Evolutionary conservation across 306 rosid species (phyloP), one percentile per base, ranked within the genome.

Genomic region (Casuarina glauca): DNA sequence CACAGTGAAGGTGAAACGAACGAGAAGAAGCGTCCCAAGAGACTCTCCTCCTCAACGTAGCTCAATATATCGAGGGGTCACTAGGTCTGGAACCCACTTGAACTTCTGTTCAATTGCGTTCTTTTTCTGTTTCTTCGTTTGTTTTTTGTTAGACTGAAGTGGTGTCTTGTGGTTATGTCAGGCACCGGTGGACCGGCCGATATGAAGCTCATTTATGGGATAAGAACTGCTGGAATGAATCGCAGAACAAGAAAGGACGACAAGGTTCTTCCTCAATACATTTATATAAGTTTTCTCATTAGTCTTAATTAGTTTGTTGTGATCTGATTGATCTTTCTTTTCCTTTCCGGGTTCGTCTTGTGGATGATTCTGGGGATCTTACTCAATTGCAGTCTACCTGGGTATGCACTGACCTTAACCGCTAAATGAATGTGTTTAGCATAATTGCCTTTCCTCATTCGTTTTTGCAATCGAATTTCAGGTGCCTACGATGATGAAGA

Each of bases 171-270:
- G 82, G 51, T 38, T 32, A 38, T 60, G 72, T 66, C 57, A 94
- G 98, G 78, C 98, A 94, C 81, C 90, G 98, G 49, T 92, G 97
- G 98, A 94, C 97, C 2, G 97, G 98, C 50, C 84, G 98, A 5
- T 94, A 86, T 50, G 98, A 94, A 71, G 98, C 98, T 84, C 98
- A 94, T 84, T 83, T 94, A 86, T 94, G 98, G 98, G 98, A 94
- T 78, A 94, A 94, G 83, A 89, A 92, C 81, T 87, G 93, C 70
- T 92, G 96, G 98, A 94, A 94, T 55, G 92, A 90, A 76, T 92
- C 96, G 10, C 96, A 92, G 75, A 94, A 76, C 83, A 94, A 94
- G 83, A 94, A 94, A 88, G 98, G 98, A 82, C 81, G 96, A 89
- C 98, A 94, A 90, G 98, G 98, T 89, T 78, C 49, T 26, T 13